phyloP scores from a whole-genome alignment of 192 early-diverging fungal species.

The Coemansia sp. region DNA sequence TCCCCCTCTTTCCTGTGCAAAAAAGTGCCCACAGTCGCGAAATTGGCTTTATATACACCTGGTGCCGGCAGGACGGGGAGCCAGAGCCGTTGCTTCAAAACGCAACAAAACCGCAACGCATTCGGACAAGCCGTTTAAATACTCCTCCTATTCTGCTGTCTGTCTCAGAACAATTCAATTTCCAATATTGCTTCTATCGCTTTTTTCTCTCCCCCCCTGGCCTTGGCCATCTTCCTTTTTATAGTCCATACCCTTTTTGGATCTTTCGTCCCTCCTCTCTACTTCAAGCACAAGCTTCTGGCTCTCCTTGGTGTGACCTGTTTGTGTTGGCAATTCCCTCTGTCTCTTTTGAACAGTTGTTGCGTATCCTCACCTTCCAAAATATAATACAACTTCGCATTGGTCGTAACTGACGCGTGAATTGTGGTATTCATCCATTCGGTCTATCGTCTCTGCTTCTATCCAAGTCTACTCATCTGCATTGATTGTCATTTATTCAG shows the following conservation, averaged over 20 bases:
- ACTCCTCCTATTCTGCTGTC: constrained; percentile 48
- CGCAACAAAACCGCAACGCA: constrained; percentile 34
- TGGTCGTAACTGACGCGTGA: not conserved
- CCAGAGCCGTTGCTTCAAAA: constrained; percentile 24
- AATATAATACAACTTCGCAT: not conserved
- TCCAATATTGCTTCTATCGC: constrained; percentile 29
- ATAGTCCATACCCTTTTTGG: not conserved
- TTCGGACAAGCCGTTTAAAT: constrained; percentile 51
- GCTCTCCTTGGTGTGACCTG: not conserved
- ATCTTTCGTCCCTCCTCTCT: not conserved
- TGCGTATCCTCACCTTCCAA: not conserved
- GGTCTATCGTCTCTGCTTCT: not conserved
- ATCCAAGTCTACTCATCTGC: not conserved
- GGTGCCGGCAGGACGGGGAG: constrained; percentile 21
- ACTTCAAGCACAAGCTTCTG: not conserved
- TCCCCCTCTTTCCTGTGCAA: constrained; percentile 10
- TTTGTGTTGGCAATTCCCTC: constrained; percentile 1
- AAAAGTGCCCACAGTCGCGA: not conserved
- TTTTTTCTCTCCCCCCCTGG: not conserved
- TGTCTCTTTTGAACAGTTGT: not conserved
- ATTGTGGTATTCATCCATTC: not conserved
- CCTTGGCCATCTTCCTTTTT: not conserved
- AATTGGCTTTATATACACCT: constrained; percentile 20
- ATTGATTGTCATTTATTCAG: not conserved
- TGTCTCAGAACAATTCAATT: constrained; percentile 52